Percentiles rank a stretch among this genome's conserved stretches.
phyloP scores from a whole-genome alignment of 768 basidiomycete species.

The Roridomyces roridus region DNA sequence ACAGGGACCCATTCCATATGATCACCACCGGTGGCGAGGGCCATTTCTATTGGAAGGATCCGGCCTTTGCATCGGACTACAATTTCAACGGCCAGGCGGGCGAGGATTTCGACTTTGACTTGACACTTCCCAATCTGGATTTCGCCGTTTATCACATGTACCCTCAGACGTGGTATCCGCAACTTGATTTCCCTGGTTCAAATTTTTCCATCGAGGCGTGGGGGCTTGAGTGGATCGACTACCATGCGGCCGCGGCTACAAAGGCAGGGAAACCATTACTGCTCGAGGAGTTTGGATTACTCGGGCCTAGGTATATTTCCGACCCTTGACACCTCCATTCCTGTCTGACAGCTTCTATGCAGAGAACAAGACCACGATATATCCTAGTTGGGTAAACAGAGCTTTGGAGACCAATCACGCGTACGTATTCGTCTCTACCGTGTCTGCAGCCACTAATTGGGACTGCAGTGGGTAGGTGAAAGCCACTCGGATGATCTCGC shows the following conservation, averaged over 20 bases:
- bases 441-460: not conserved
- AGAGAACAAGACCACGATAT: conserved; percentile 58
- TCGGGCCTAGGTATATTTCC: conserved; percentile 46
- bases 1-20: conserved; percentile 57
- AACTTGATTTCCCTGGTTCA: conserved; percentile 49
- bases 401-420: conserved; percentile 56
- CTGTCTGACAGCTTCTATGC: not conserved
- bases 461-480: conserved; percentile 9
- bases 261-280: conserved; percentile 64
- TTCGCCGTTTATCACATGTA: conserved; percentile 60
- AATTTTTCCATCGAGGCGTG: conserved; percentile 56
- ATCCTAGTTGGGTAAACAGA: conserved; percentile 55
- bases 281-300: conserved; percentile 68
- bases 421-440: conserved; percentile 25
- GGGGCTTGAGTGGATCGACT: conserved; percentile 64
- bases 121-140: conserved; percentile 57
- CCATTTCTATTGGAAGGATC: conserved; percentile 54
- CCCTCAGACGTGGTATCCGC: conserved; percentile 49
- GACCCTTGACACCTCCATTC: not conserved
- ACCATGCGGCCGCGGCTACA: conserved; percentile 59
- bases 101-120: conserved; percentile 58
- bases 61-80: conserved; percentile 53
- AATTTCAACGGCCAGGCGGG: conserved; percentile 64
- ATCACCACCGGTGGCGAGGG: conserved; percentile 66
- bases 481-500: not conserved